phyloP scores from a whole-genome alignment of 768 basidiomycete genomes.

The Collybia sordida region DNA sequence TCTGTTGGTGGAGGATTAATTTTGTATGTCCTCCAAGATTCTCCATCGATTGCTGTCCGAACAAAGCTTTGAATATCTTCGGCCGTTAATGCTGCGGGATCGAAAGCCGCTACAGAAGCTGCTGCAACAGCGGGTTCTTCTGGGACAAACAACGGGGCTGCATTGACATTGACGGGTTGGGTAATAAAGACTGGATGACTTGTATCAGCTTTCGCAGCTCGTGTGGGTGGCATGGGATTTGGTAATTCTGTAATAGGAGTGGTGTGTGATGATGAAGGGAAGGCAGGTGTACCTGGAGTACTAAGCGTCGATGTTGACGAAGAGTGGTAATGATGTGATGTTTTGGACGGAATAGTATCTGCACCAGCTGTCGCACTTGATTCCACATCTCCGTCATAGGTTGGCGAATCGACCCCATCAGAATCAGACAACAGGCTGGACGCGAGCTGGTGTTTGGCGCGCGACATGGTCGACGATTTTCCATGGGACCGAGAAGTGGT shows the following conservation, averaged over 20 bases:
- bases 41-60: constrained; percentile 72
- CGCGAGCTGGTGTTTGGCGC: constrained; percentile 53
- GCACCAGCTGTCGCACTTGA: constrained; percentile 64
- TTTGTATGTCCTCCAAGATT: constrained; percentile 65
- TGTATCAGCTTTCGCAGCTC: constrained; percentile 17
- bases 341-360: constrained; percentile 34
- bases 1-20: constrained; percentile 83
- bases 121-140: constrained; percentile 43
- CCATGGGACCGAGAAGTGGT: constrained; percentile 27
- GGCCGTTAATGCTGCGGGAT: constrained; percentile 65
- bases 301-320: constrained; percentile 57
- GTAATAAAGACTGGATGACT: constrained; percentile 34
- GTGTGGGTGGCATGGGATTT: constrained; percentile 18
- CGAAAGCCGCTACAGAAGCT: constrained; percentile 41
- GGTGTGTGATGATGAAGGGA: constrained; percentile 19
- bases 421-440: constrained; percentile 61
- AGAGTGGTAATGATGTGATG: constrained; percentile 31
- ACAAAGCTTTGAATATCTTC: constrained; percentile 85
- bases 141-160: constrained; percentile 25
- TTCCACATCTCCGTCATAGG: constrained; percentile 90
- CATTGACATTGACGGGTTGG: constrained; percentile 25
- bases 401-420: constrained; percentile 80
- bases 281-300: constrained; percentile 34
- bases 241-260: constrained; percentile 22
- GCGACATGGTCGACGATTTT: constrained; percentile 24